These are phyloP conservation scores for Berkeleyomyces basicola DNA, from an alignment of 2,329 filamentous ascomycete species.

Conservation along the genomic window DNA sequence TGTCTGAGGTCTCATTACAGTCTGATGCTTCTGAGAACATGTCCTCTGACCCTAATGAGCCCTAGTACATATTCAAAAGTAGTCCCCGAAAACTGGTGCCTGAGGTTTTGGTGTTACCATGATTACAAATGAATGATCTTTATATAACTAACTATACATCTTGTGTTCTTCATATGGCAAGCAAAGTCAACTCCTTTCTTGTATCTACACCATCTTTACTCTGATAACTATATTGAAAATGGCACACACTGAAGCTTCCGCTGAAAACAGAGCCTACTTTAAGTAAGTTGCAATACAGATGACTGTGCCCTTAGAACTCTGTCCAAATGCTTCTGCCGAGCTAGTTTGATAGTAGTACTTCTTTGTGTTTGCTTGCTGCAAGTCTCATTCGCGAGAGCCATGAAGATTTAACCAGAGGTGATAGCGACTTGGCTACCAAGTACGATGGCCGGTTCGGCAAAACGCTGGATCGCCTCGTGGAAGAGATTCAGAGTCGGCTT, in stretches of 20 bases:
- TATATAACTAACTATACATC: background rate
- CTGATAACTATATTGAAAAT: background rate
- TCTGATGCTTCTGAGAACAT: background rate
- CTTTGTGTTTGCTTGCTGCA: no score
- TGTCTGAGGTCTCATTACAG: background rate
- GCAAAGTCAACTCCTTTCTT: background rate
- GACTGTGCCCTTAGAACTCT: no score
- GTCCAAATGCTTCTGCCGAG: no score
- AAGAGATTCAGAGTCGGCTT: conserved; percentile 34
- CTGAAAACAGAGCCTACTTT: conserved; percentile 6
- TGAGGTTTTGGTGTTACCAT: background rate
- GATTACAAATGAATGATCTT: background rate
- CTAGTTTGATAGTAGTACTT: no score
- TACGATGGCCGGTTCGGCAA: conserved; percentile 21
- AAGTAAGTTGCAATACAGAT: conserved; percentile 1
- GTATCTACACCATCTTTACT: background rate
- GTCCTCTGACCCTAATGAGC: background rate
- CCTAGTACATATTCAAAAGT: background rate
- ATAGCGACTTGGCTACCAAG: conserved; percentile 2
- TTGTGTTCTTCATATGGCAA: background rate
- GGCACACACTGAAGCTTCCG: background rate
- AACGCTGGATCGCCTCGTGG: conserved; percentile 35
- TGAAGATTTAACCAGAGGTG: background rate
- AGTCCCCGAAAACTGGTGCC: background rate
- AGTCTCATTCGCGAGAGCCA: no score